Conservation (phyloP, 2,329 filamentous ascomycete species). For the Fusarium scirpi region DNA sequence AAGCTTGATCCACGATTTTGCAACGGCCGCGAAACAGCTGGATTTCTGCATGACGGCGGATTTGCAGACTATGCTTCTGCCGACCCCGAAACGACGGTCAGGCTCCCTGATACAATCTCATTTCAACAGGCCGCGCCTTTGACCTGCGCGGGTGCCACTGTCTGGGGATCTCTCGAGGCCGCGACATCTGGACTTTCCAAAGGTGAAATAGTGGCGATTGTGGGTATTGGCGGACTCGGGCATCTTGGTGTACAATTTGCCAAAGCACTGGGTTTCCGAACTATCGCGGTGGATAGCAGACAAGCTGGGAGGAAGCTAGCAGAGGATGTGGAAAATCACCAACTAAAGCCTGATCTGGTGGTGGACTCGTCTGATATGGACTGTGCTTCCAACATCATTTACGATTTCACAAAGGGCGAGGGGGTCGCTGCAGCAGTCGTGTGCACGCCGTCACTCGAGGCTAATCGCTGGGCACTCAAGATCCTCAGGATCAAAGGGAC, state of each 20-base stretch:
- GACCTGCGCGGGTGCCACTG: slow-evolving; percentile 16
- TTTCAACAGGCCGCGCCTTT: slow-evolving; percentile 13
- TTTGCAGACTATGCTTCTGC: slow-evolving; percentile 16
- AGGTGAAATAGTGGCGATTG: neutral
- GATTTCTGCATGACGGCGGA: slow-evolving; percentile 12
- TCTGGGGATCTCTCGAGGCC: slow-evolving; percentile 12
- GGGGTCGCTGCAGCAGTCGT: slow-evolving; percentile 8
- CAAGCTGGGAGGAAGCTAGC: slow-evolving; percentile 15
- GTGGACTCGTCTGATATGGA: slow-evolving; percentile 9
- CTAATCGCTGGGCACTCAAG: slow-evolving; percentile 13
- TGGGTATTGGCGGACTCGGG: slow-evolving; percentile 7
- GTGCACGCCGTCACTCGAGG: slow-evolving; percentile 4
- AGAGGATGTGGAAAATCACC: neutral
- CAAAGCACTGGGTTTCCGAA: slow-evolving; percentile 13
- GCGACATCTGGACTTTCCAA: neutral
- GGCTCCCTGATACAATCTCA: neutral
- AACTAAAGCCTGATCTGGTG: neutral
- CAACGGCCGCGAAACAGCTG: slow-evolving; percentile 2
- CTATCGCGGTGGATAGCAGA: slow-evolving; percentile 16
- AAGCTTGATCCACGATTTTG: slow-evolving; percentile 15
- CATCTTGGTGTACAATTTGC: slow-evolving; percentile 15
- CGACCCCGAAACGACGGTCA: slow-evolving; percentile 1
- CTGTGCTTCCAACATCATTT: neutral
- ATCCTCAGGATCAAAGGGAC: slow-evolving; percentile 11
- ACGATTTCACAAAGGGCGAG: slow-evolving; percentile 6